Conservation (phyloP, 2,329 filamentous ascomycete species). For the Plectosphaerella plurivora region DNA sequence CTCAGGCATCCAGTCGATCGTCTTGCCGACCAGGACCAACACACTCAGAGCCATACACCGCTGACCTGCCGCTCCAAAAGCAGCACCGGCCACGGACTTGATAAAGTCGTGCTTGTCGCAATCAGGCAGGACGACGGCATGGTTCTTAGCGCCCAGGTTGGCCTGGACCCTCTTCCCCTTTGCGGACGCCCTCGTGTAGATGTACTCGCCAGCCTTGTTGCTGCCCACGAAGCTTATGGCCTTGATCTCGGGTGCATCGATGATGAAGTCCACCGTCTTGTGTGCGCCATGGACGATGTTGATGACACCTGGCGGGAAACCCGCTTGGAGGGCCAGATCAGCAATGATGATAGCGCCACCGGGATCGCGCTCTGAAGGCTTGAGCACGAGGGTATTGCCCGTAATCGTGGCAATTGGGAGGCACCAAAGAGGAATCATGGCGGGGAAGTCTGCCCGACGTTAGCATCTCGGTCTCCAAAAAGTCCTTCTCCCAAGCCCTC, state of each 20-base stretch:
- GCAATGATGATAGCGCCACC: slow-evolving; percentile 58
- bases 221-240: slow-evolving; percentile 65
- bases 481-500: neutral
- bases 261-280: slow-evolving; percentile 64
- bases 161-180: slow-evolving; percentile 68
- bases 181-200: slow-evolving; percentile 62
- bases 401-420: slow-evolving; percentile 71
- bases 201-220: slow-evolving; percentile 67
- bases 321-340: slow-evolving; percentile 52
- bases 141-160: slow-evolving; percentile 65
- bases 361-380: slow-evolving; percentile 56
- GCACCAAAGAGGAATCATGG: slow-evolving; percentile 74
- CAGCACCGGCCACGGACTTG: slow-evolving; percentile 62
- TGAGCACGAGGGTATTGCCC: slow-evolving; percentile 68
- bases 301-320: slow-evolving; percentile 61
- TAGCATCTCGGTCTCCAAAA: neutral
- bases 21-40: slow-evolving; percentile 60
- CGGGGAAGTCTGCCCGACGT: slow-evolving; percentile 57
- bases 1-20: slow-evolving; percentile 60
- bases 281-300: slow-evolving; percentile 63
- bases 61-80: slow-evolving; percentile 66
- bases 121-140: slow-evolving; percentile 62
- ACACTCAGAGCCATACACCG: slow-evolving; percentile 67
- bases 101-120: slow-evolving; percentile 66
- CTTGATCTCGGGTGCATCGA: slow-evolving; percentile 65